Evolutionary conservation across 2,329 filamentous ascomycete genomes (phyloP).

Genomic region (Beauveria caledonica): DNA sequence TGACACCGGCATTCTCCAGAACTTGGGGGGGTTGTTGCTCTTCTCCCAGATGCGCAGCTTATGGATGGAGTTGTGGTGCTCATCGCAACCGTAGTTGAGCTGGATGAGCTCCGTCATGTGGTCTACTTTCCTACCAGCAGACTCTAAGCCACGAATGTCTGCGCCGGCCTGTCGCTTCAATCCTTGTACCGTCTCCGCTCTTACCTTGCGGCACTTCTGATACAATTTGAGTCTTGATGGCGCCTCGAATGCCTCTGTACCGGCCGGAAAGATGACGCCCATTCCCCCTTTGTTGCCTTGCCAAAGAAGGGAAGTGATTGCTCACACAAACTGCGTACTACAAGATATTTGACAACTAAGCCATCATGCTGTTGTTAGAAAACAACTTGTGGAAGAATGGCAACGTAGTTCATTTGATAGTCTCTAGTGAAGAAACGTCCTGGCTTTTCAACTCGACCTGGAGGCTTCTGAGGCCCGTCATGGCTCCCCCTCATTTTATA

Average conservation of each 20-base stretch:
- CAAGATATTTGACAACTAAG: too few relatives aligned
- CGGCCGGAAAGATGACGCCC: constrained; percentile 43
- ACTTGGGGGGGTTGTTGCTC: neutral
- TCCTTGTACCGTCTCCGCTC: constrained; percentile 28
- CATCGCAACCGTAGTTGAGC: constrained; percentile 12
- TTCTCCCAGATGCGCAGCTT: constrained; percentile 14
- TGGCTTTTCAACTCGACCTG: too few relatives aligned
- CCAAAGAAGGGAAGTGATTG: too few relatives aligned
- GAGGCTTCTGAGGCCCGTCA: too few relatives aligned
- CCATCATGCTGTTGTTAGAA: too few relatives aligned
- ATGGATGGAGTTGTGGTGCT: constrained; percentile 16
- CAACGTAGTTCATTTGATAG: too few relatives aligned
- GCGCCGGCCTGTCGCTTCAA: neutral
- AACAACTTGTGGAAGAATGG: too few relatives aligned
- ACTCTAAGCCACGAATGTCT: constrained; percentile 13
- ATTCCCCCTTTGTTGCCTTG: too few relatives aligned
- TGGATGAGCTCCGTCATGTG: neutral
- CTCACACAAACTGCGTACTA: too few relatives aligned
- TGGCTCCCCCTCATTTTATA: too few relatives aligned
- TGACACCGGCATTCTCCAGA: constrained; percentile 16
- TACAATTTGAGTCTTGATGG: constrained; percentile 50
- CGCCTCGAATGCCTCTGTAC: constrained; percentile 37
- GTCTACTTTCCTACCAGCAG: neutral
- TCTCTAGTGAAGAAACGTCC: too few relatives aligned
- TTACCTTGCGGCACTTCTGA: constrained; percentile 46